Base-by-base conservation (phyloP, 1,284 basidiomycete genomes). In the Sphaerobolus stellatus region DNA sequence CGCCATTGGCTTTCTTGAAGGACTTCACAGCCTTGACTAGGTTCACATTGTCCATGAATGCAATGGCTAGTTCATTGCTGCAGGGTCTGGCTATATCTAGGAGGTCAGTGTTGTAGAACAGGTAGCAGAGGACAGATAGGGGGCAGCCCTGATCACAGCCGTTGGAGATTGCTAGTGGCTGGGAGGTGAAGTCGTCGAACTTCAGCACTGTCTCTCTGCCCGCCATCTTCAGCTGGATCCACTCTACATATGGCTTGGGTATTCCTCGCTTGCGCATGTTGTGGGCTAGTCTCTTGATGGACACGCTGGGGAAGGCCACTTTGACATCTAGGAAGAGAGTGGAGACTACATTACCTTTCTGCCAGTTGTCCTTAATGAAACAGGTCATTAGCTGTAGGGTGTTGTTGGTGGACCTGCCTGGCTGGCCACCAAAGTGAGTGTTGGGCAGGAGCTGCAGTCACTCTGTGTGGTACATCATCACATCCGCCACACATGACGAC, bases 341-440 rank as follows among this genome's bases (percentile, higher is more conserved):
- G 4, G 49, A 27, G 16, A 38, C 49, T 3, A 51, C 54, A 5
- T 52, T 33, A 2, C 41, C 41, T 14, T 24, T 34, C 24, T 49
- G 34, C 54, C 49, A 52, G 3, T 34, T 25, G 25, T 51, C 28
- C 25, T 56, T 56, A 6, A 51, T 40, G n/a, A 20, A 18, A 4
- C 20, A 20, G 7, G 41, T 36, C 14, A 56, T 29, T 4, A 47
- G 20, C 18, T 58, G 56, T 11, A 57, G 25, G 4, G 59, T 33
- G 46, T 61, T 53, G 2, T 16, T 38, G 5, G 47, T 54, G 6
- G 60, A 57, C 5, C 53, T 11, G 8, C 50, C 44, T 14, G 59
- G 49, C n/a, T 43, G 34, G 6, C 58, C 48, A 2, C 59, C 51
- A 30, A 56, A 56, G n/a, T 57, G 59, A 9, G 40, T 43, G 9